Conservation (phyloP, 148 eudicot species). For the Chenopodium formosanum region DNA sequence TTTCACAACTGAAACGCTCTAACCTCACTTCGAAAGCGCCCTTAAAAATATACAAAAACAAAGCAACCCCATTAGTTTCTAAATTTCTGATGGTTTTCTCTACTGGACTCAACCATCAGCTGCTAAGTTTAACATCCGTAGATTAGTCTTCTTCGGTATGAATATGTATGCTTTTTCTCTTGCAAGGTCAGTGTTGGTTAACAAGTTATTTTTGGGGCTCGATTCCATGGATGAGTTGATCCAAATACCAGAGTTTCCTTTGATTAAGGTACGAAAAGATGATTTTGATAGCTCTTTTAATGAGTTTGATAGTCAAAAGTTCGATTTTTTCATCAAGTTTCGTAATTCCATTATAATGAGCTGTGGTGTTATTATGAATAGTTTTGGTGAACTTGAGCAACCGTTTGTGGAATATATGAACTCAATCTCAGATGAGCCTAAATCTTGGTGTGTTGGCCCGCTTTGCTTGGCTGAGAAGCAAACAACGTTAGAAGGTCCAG, state of each 20-base stretch:
- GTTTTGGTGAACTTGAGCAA: conserved; percentile 56
- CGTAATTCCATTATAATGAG: conserved; percentile 26
- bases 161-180: conserved; percentile 25
- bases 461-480: conserved; percentile 39
- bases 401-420: conserved; percentile 37
- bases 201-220: conserved; percentile 17
- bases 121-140: conserved; percentile 43
- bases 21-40: conserved; percentile 46
- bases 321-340: conserved; percentile 36
- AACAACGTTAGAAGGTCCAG: neutral
- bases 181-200: neutral
- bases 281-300: conserved; percentile 12
- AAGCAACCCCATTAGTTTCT: conserved; percentile 23
- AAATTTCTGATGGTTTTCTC: conserved; percentile 61
- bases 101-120: conserved; percentile 58
- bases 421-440: conserved; percentile 16
- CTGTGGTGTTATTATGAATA: conserved; percentile 47
- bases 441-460: conserved; percentile 62
- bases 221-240: conserved; percentile 40
- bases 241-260: conserved; percentile 39
- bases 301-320: too few relatives aligned
- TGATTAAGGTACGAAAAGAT: conserved; percentile 48
- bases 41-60: conserved; percentile 23
- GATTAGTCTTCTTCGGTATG: conserved; percentile 51
- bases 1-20: conserved; percentile 31